Base-by-base conservation (phyloP, 441 rosid genomes). In the Adansonia gregorii region DNA sequence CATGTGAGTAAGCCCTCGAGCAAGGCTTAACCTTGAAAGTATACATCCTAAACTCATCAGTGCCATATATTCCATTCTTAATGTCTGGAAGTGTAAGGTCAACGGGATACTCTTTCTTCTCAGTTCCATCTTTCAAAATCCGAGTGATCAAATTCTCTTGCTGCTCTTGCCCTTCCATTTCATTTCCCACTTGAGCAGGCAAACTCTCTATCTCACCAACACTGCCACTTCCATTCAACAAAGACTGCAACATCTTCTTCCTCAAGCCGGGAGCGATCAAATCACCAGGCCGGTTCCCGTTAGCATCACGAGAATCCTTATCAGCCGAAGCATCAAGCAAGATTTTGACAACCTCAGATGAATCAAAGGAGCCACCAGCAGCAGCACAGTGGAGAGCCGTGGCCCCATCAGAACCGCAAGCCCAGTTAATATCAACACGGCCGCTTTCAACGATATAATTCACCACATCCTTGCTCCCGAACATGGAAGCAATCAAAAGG, bases 1-100 rank as follows among this genome's bases (percentile, higher is more conserved):
- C 95, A 39, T 91, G 95, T 0, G 95, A 91, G 81, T 91, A 91
- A 0, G 95, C 93, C 81, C 93, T 87, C 17, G 95, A 91, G 78
- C 93, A 91, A n/a, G 95, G 95, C 86, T 86, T 91, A 82, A 91
- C 83, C 83, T 89, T 91, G 84, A 91, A 91, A 1, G 89, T 82
- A 65, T 85, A 91, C 95, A 91, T 91, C 75, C 95, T 82, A 77
- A 91, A 91, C 81, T 91, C 95, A 76, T 91, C 95, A 0, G 93
- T 85, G 71, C 92, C 88, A 4, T 89, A 91, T 9, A 89, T 76
- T 46, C 88, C 92, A 3, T 86, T 88, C 78, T 91, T 91, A 70
- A 91, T 91, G 71, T 91, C 93, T 0, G 95, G 95, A 73, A 91
- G 89, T 0, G 95, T 85, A 0, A 87, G 84, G 79, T 91, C 93